A percentile compares a stretch with the other conserved stretches of the same genome.
phyloP scores from a whole-genome alignment of 495 filamentous ascomycete species.

The Penicillium mononematosum region DNA sequence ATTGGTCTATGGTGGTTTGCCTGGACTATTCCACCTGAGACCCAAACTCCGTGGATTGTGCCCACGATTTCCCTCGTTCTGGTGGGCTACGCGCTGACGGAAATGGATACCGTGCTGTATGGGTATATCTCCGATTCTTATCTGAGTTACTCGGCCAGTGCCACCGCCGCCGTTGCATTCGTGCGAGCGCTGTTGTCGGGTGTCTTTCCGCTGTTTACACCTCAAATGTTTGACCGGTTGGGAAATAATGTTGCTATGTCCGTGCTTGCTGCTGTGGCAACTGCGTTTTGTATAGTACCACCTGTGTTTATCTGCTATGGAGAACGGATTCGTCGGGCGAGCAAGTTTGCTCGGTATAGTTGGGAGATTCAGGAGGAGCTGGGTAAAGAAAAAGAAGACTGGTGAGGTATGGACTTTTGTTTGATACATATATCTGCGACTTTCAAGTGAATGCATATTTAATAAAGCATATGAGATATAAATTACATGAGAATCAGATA shows the following conservation, averaged over 20 bases:
- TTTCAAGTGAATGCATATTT: not conserved
- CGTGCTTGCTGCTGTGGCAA: constrained; percentile 45
- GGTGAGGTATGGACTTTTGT: constrained; percentile 8
- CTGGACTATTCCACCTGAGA: constrained; percentile 49
- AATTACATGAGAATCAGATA: not conserved
- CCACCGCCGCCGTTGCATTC: constrained; percentile 48
- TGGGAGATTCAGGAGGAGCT: constrained; percentile 37
- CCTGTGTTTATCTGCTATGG: constrained; percentile 47
- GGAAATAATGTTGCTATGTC: constrained; percentile 47
- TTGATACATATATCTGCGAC: not conserved
- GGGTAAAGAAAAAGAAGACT: constrained; percentile 29
- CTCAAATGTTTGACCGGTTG: constrained; percentile 43
- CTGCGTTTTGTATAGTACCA: constrained; percentile 45
- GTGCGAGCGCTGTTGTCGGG: constrained; percentile 45
- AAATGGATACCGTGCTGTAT: constrained; percentile 47
- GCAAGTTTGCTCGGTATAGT: constrained; percentile 49
- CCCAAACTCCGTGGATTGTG: constrained; percentile 41
- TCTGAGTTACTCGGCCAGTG: constrained; percentile 50
- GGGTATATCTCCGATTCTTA: constrained; percentile 57
- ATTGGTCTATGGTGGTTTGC: constrained; percentile 52
- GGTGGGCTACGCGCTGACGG: constrained; percentile 51
- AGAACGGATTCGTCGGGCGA: constrained; percentile 39
- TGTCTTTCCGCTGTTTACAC: constrained; percentile 46
- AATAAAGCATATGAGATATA: not conserved
- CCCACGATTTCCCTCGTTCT: constrained; percentile 43